Evolutionary conservation across 2,329 filamentous ascomycete species (phyloP), one percentile per base, ranked within the genome.

Genomic region (Gaeumannomyces sp.): DNA sequence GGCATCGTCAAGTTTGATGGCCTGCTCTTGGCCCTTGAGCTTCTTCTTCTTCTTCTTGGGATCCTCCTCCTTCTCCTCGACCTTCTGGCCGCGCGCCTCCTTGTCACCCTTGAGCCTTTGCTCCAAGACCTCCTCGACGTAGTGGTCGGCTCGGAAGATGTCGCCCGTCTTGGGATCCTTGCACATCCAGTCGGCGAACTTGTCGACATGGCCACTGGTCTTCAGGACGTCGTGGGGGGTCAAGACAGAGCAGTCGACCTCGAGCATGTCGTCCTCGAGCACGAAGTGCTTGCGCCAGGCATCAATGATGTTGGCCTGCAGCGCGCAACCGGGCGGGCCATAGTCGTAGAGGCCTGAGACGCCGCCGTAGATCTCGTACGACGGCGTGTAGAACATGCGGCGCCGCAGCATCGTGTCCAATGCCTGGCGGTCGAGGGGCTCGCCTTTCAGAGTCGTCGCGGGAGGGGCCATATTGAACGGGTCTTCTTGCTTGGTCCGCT

Each of bases 101-200:
- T 95, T 95, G 81, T 98, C 88, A 64, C 92, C 93, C 78, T 93
- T 94, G 67, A 99, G 79, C 56, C 95, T 85, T 61, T 86, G 82
- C 81, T 97, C 93, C 63, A 99, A 86, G 53, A 97, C 88, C 72
- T 96, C 92, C 83, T 98, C 93, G 70, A 99, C 93, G 72, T 98
- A 86, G 81, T 99, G 95, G 75, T 99, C 95, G 66, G 95, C 93
- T 71, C 95, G 88, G 76, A 99, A 88, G 74, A 97, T 97, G 77
- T 99, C 95, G 75, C 95, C 95, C 72, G 90, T 97, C 84, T 96
- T 96, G 68, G 94, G 92, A 77, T 99, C 95, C 79, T 96, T 97
- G 88, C 92, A 97, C 93, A 98, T 97, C 92, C 91, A 98, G 77
- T 98, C 94, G 78, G 92, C 91, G 74, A 98, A 98, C 79, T 96